Conservation (phyloP, 495 filamentous ascomycete species). For the Poronia punctata region DNA sequence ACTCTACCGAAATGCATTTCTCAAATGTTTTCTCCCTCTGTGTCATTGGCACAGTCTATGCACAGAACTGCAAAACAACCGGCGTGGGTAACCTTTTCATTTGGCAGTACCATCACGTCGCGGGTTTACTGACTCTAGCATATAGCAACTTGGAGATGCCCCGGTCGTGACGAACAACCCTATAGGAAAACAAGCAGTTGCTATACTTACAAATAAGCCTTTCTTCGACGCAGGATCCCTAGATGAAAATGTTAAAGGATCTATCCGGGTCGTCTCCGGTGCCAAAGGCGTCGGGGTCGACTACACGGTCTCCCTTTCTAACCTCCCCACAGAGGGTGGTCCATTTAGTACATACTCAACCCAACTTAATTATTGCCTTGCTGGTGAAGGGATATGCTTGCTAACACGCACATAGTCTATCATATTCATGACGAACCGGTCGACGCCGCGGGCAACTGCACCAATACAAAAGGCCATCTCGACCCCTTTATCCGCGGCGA, state of each 20-base stretch:
- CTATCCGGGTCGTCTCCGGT: slow-evolving; percentile 47
- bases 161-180: slow-evolving; percentile 56
- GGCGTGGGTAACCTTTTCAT: slow-evolving; percentile 24
- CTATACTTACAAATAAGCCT: slow-evolving; percentile 47
- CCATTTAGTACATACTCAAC: slow-evolving; percentile 58
- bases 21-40: slow-evolving; percentile 31
- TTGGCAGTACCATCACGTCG: not conserved
- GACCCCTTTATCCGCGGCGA: slow-evolving; percentile 54
- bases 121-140: slow-evolving; percentile 14
- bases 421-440: slow-evolving; percentile 75
- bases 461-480: slow-evolving; percentile 55
- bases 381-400: not conserved
- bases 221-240: slow-evolving; percentile 40
- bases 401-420: slow-evolving; percentile 52
- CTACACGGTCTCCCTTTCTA: slow-evolving; percentile 54
- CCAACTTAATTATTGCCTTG: not conserved
- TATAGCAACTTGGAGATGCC: slow-evolving; percentile 46
- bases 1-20: slow-evolving; percentile 31
- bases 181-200: slow-evolving; percentile 49
- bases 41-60: slow-evolving; percentile 30
- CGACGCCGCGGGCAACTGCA: slow-evolving; percentile 71
- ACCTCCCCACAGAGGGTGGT: slow-evolving; percentile 57
- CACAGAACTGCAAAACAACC: slow-evolving; percentile 31
- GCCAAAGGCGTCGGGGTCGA: slow-evolving; percentile 55
- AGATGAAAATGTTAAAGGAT: slow-evolving; percentile 54